Conservation (phyloP, 176 grass and related monocot genomes). For the Olyra latifolia region DNA sequence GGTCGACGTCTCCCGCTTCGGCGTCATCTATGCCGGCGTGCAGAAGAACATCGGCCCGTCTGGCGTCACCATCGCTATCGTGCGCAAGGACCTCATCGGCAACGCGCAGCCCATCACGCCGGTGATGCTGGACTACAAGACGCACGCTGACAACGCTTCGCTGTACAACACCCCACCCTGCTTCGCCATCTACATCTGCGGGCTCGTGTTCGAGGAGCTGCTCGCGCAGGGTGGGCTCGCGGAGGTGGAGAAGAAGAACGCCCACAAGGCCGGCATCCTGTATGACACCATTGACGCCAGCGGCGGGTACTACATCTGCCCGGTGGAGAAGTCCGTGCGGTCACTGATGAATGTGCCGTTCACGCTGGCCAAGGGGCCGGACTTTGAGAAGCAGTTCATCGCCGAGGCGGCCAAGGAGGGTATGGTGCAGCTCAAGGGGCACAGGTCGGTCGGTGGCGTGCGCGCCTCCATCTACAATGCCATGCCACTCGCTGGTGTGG, state of each 20-base stretch:
- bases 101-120: conserved; percentile 76
- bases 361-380: conserved; percentile 61
- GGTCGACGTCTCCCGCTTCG: conserved; percentile 88
- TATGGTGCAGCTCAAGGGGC: conserved; percentile 99
- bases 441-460: conserved; percentile 84
- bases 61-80: conserved; percentile 82
- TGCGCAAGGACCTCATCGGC: conserved; percentile 85
- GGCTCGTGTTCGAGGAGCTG: conserved; percentile 84
- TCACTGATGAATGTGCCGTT: conserved; percentile 96
- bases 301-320: conserved; percentile 77
- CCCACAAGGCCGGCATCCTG: conserved; percentile 70
- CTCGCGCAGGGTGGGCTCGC: conserved; percentile 78
- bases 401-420: conserved; percentile 83
- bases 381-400: conserved; percentile 93
- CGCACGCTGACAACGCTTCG: conserved; percentile 77
- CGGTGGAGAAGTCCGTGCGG: conserved; percentile 76
- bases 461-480: conserved; percentile 97
- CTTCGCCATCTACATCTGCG: conserved; percentile 90
- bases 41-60: conserved; percentile 98
- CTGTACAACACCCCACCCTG: conserved; percentile 99
- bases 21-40: conserved; percentile 91
- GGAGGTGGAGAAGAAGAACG: conserved; percentile 87
- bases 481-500: conserved; percentile 79
- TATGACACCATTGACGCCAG: conserved; percentile 90
- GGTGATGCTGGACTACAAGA: conserved; percentile 97